phyloP scores from a whole-genome alignment of 495 filamentous ascomycete species.

The Cercophora samala region DNA sequence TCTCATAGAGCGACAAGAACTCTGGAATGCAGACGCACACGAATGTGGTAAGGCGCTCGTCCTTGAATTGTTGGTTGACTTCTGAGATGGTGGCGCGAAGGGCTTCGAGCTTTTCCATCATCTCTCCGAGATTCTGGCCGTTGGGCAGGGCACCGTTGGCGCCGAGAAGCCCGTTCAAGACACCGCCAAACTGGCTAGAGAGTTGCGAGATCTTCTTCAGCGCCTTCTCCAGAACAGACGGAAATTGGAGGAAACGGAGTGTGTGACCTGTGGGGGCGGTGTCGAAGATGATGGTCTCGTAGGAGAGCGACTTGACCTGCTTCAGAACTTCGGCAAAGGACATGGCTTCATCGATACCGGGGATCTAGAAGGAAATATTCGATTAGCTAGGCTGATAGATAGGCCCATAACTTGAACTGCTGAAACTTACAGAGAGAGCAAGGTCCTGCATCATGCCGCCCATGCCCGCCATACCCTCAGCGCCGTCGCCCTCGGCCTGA shows the following conservation, averaged over 20 bases:
- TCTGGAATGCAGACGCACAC: constrained; percentile 98
- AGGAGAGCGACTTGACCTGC: constrained; percentile 98
- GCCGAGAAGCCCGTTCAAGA: constrained; percentile 90
- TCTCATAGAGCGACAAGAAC: constrained; percentile 96
- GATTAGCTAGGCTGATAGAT: constrained; percentile 13
- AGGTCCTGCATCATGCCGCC: constrained; percentile 66
- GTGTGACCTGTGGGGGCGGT: constrained; percentile 99
- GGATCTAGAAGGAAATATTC: constrained; percentile 59
- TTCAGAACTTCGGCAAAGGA: constrained; percentile 98
- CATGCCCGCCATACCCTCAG: constrained; percentile 61
- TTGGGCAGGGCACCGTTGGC: constrained; percentile 77
- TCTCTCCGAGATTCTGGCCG: constrained; percentile 83
- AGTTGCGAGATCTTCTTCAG: constrained; percentile 94
- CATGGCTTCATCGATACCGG: constrained; percentile 98
- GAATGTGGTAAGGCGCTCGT: constrained; percentile 92
- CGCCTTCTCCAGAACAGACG: constrained; percentile 95
- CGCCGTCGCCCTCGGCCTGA: constrained; percentile 62
- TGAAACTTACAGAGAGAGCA: constrained; percentile 54
- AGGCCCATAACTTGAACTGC: not conserved
- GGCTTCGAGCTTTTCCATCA: constrained; percentile 90
- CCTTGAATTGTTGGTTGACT: constrained; percentile 97
- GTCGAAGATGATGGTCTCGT: constrained; percentile 98
- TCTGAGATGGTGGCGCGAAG: constrained; percentile 90
- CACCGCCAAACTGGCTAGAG: constrained; percentile 88
- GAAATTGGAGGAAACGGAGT: constrained; percentile 97